Evolutionary conservation across 208 protist species (phyloP).

Genomic region (Crithidia acanthocephali): DNA sequence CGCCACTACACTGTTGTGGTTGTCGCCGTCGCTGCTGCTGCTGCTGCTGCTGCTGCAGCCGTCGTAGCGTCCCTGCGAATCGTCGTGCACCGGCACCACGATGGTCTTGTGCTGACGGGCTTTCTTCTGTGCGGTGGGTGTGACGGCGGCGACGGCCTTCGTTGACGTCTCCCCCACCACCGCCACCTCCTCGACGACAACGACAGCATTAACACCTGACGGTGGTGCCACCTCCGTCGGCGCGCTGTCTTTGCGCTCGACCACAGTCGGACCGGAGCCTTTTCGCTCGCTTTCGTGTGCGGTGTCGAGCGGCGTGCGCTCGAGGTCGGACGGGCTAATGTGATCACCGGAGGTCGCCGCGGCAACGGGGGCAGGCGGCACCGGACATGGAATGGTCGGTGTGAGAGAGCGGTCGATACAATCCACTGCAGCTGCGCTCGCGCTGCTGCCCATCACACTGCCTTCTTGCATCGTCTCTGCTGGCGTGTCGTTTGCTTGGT

Average conservation of each 20-base stretch:
- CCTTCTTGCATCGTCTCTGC: too few relatives aligned
- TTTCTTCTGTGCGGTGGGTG: neutral
- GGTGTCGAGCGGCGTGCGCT: neutral
- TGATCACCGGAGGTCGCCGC: neutral
- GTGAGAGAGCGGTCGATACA: neutral
- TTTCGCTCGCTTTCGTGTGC: neutral
- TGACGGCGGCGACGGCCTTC: neutral
- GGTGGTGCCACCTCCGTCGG: neutral
- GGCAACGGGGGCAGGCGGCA: neutral
- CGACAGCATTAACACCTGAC: too few relatives aligned
- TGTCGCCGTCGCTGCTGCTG: neutral
- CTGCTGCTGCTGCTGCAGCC: neutral
- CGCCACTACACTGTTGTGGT: neutral
- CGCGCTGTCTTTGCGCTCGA: too few relatives aligned
- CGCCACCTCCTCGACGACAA: neutral
- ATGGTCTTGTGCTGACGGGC: neutral
- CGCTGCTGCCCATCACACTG: neutral
- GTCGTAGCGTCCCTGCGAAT: neutral
- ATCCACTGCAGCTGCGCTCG: neutral
- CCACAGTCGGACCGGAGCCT: too few relatives aligned
- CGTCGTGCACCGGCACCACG: neutral
- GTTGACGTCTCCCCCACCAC: neutral
- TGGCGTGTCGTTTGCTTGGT: neutral
- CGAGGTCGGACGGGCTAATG: neutral
- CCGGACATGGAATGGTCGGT: neutral